These are phyloP conservation scores for Clavispora asparagi DNA, from an alignment of 805 yeast genomes.

Conservation along the genomic window DNA sequence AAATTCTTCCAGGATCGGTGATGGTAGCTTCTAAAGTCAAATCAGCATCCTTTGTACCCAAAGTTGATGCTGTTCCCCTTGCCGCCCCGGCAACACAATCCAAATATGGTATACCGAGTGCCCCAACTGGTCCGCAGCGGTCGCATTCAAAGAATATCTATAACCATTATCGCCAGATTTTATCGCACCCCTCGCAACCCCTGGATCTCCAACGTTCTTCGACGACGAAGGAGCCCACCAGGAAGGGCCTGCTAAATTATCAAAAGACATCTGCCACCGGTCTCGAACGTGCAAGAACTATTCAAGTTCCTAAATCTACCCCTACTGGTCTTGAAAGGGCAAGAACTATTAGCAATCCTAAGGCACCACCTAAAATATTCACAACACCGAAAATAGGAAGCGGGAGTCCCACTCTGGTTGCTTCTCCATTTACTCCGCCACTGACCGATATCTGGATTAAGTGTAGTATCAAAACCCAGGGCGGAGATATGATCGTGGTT, in stretches of 20 bases:
- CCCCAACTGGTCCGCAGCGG: constrained; percentile 3
- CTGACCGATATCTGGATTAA: constrained; percentile 10
- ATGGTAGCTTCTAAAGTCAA: constrained; percentile 9
- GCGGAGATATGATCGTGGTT: constrained; percentile 23
- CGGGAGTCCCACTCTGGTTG: neutral
- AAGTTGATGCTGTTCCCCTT: neutral
- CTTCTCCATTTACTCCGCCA: neutral
- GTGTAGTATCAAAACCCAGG: constrained; percentile 25
- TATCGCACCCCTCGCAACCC: constrained; percentile 2
- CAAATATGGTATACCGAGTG: neutral
- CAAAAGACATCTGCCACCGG: neutral
- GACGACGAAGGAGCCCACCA: constrained; percentile 6
- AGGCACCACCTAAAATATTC: neutral
- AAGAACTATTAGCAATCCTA: neutral
- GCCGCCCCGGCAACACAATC: neutral
- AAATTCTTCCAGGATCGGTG: constrained; percentile 14
- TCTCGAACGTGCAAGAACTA: constrained; percentile 5
- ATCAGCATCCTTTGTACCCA: neutral
- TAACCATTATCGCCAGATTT: constrained; percentile 28
- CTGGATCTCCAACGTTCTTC: constrained; percentile 8
- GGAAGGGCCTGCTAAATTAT: neutral
- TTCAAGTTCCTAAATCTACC: constrained; percentile 1
- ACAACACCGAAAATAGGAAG: neutral
- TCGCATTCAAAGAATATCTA: constrained; percentile 25
- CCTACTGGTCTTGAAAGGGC: neutral